Conservation (phyloP, 805 yeast genomes). For the Ogataea ganodermae region DNA sequence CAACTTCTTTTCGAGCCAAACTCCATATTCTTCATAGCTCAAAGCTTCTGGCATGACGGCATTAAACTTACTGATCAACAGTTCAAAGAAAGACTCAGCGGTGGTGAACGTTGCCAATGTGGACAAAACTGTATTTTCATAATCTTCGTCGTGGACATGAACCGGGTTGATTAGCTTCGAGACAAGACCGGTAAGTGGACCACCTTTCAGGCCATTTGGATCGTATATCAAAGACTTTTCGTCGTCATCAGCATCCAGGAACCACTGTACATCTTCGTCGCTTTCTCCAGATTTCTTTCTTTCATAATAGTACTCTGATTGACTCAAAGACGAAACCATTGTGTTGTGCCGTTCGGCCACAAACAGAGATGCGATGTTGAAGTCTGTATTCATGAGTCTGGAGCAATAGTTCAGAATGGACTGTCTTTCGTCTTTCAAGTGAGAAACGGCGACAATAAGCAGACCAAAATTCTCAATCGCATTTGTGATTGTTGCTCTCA, state of each 20-base stretch:
- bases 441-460: constrained; percentile 48
- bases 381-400: constrained; percentile 73
- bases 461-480: constrained; percentile 38
- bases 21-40: constrained; percentile 74
- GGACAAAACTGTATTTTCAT: constrained; percentile 67
- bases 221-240: constrained; percentile 53
- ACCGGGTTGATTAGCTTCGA: constrained; percentile 81
- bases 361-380: constrained; percentile 56
- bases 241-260: constrained; percentile 65
- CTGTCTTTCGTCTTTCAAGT: constrained; percentile 69
- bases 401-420: constrained; percentile 71
- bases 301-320: constrained; percentile 36
- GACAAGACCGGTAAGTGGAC: constrained; percentile 73
- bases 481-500: constrained; percentile 41
- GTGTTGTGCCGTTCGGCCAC: constrained; percentile 47
- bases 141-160: constrained; percentile 55
- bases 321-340: constrained; percentile 31
- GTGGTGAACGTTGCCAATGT: constrained; percentile 76
- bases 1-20: constrained; percentile 74
- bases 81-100: constrained; percentile 59
- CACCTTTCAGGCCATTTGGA: constrained; percentile 79
- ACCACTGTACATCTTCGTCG: constrained; percentile 64
- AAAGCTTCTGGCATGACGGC: constrained; percentile 85
- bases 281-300: constrained; percentile 39
- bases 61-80: constrained; percentile 65